Base-by-base conservation (phyloP, 2,329 filamentous ascomycete genomes). In the Alternaria dauci region DNA sequence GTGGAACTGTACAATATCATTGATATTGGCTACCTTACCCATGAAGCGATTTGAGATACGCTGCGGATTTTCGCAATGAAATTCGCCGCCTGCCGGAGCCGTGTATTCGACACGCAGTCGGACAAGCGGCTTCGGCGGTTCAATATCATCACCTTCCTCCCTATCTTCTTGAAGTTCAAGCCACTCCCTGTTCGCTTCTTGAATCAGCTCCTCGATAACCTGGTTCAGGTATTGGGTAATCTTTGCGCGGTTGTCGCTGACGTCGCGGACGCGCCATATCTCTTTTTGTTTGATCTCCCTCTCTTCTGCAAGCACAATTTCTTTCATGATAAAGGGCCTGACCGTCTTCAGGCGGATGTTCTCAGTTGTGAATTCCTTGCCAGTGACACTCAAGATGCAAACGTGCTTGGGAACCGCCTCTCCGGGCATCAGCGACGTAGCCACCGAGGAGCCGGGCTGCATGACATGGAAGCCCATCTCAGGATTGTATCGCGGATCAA, bases 361-460 rank as follows among this genome's bases (percentile, higher is more conserved):
- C 63, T 97, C 90, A 12, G 88, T 85, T 46, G 88, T 87, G 77
- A 97, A 97, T 11, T 94, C 87, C 60, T 89, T 91, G 8, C 94
- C 94, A 0, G 89, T 95, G 53, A 99, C 83, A 68, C 85, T 95
- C 51, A 98, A 77, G 20, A 99, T 90, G 1, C 93, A 89, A 7
- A 98, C 92, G 58, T 98, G 91, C 76, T 99, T 99, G 8, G 92
- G 84, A 1, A 93, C 92, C 0, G 95, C 92, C 79, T 99, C 95
- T 28, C 94, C 94, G 0, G 91, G 90, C 8, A 95, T 89, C 0
- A 99, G 83, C 0, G 95, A 98, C 1, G 95, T 99, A 0, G 94
- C 95, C 0, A 99, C 91, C 0, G 95, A 98, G 0, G 95, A 99
- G 0, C 95, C 95, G 0, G 95, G 95, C 72, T 99, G 95, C 88